Conservation (phyloP, 164 flowering plant genomes). For the Tetrastigma voinierianum region DNA sequence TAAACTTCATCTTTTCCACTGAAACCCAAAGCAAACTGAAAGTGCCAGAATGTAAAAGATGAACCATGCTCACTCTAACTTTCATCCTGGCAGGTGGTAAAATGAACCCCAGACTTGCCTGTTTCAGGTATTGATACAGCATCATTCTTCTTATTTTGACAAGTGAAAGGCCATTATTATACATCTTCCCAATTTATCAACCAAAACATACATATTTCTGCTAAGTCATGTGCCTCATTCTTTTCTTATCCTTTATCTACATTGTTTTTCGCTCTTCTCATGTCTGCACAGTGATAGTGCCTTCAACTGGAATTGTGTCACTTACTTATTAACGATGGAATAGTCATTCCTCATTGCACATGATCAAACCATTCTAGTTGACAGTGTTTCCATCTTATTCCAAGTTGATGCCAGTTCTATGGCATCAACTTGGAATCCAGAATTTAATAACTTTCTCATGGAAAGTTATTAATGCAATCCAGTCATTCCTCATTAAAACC, state of each 20-base stretch:
- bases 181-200: background rate
- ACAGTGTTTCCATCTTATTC: too few relatives aligned
- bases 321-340: background rate
- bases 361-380: background rate
- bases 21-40: slow-evolving; percentile 38
- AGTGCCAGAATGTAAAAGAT: slow-evolving; percentile 62
- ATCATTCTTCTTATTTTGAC: background rate
- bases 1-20: slow-evolving; percentile 20
- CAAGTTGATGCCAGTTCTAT: background rate
- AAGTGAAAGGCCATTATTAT: background rate
- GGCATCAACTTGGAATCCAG: background rate
- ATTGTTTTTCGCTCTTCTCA: background rate
- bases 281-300: background rate
- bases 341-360: background rate
- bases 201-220: background rate
- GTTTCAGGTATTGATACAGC: slow-evolving; percentile 72
- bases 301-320: background rate
- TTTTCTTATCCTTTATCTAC: background rate
- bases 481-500: too few relatives aligned
- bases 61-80: slow-evolving; percentile 81
- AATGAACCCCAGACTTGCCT: slow-evolving; percentile 79
- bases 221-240: background rate
- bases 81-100: slow-evolving; percentile 51
- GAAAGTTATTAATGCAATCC: too few relatives aligned
- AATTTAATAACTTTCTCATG: too few relatives aligned